Percentiles rank a stretch among this genome's conserved stretches.
Evolutionary conservation across 352 stramenopile genomes (phyloP).

Genomic region (Globisporangium paroecandrum): DNA sequence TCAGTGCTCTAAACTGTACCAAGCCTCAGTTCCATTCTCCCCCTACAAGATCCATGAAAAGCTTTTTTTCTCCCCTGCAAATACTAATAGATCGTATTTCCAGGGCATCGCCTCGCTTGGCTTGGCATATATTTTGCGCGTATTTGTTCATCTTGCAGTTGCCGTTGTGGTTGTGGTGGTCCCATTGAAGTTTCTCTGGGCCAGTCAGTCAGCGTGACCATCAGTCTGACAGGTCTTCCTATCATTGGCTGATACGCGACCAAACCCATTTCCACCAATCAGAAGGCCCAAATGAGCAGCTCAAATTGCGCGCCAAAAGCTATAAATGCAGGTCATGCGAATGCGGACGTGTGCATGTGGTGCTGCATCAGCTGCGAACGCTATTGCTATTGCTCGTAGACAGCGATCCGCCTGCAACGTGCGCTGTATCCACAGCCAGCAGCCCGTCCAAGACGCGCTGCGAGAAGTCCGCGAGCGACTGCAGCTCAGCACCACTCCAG

Average conservation of each 20-base stretch:
- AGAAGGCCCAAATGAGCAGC: neutral
- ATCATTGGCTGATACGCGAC: conserved; percentile 2
- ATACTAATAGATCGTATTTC: conserved; percentile 11
- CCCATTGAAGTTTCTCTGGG: conserved; percentile 8
- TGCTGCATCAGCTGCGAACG: neutral
- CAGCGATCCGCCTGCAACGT: neutral
- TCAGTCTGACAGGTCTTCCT: neutral
- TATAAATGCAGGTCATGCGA: neutral
- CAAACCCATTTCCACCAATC: neutral
- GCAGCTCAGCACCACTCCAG: conserved; percentile 6
- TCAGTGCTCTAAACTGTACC: neutral
- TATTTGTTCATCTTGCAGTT: neutral
- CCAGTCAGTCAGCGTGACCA: neutral
- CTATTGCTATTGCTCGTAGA: neutral
- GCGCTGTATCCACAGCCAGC: conserved; percentile 14
- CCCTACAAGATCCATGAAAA: conserved; percentile 1
- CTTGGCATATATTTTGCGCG: too few relatives aligned
- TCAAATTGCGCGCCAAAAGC: neutral
- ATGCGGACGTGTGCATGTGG: neutral
- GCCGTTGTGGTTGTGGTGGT: neutral
- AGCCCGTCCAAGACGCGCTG: conserved; percentile 12
- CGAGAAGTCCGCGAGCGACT: conserved; percentile 13
- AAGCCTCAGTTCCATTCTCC: neutral
- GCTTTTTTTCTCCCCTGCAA: conserved; percentile 11
- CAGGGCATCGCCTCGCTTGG: neutral